Evolutionary conservation across 164 flowering plant species (phyloP), one percentile per base, ranked within the genome.

Genomic region (Euptelea pleiosperma): DNA sequence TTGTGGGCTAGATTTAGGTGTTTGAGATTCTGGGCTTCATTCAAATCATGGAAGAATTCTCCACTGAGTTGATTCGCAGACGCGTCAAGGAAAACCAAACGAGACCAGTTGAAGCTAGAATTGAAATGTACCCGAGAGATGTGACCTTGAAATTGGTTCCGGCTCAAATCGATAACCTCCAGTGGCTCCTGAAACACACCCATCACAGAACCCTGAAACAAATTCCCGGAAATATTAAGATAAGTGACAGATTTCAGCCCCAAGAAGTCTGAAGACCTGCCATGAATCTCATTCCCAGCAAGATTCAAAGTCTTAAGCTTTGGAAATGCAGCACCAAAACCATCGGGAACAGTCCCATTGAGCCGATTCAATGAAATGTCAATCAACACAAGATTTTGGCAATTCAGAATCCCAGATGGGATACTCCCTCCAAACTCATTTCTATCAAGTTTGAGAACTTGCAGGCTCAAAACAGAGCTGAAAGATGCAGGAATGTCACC

Each of bases 1-100:
- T 90, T 90, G 68, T 52, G 45, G 4, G 94, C 94, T 26, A 90
- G 84, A 73, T 78, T 87, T 40, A 90, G 82, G 73, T 81, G 78
- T 50, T 61, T 79, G 58, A 90, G 86, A 64, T 83, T 80, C 49
- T 40, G 75, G 36, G 83, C 79, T 55, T 70, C 57, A 35, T 37
- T 76, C 67, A 79, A 61, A 34, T 69, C 60, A 45, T 45, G 63
- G 44, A 76, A 75, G 57, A 83, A 54, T 49, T 73, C 78, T 25
- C 97, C 97, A 69, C 81, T 79, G n/a, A 90, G 74, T 61, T 78
- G 70, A 75, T 89, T 89, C 56, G 71, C 82, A 35, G 96, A 86
- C 58, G 86, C 63, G 62, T 89, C 94, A 45, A 89, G 73, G 60
- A 75, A 72, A 64, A 79, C 71, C 73, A 89, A 68, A 66, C 18